phyloP scores from a whole-genome alignment of 2,329 filamentous ascomycete genomes.

The Aspergillus fumigatiaffinis region DNA sequence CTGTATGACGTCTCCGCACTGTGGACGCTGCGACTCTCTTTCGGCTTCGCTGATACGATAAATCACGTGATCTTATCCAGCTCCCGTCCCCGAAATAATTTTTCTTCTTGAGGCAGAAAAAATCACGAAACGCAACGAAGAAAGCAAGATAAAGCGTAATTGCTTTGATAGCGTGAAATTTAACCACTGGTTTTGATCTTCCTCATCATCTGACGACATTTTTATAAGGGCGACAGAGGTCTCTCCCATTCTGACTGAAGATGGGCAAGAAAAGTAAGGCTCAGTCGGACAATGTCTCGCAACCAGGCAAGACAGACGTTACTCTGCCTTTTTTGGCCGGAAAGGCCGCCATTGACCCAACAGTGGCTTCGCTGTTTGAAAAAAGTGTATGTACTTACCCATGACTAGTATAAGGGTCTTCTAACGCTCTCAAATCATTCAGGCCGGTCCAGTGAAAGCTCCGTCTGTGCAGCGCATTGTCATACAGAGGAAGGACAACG shows the following conservation, averaged over 20 bases:
- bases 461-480: slow-evolving; percentile 21
- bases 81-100: slow-evolving; percentile 10
- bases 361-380: slow-evolving; percentile 66
- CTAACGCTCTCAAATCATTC: slow-evolving; percentile 5
- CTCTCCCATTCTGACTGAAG: slow-evolving; percentile 2
- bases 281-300: slow-evolving; percentile 16
- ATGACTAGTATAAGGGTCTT: neutral
- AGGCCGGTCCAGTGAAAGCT: slow-evolving; percentile 41
- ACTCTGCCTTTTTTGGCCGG: slow-evolving; percentile 48
- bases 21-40: neutral
- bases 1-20: neutral
- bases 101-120: neutral
- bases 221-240: neutral
- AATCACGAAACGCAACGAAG: neutral
- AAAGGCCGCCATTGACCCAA: slow-evolving; percentile 64
- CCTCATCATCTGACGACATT: neutral
- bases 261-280: slow-evolving; percentile 37
- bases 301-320: slow-evolving; percentile 8
- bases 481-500: slow-evolving; percentile 13
- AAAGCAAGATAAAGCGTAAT: slow-evolving; percentile 1
- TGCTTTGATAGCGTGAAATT: neutral
- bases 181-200: neutral
- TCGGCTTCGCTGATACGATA: slow-evolving; percentile 2
- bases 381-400: slow-evolving; percentile 58
- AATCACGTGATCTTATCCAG: slow-evolving; percentile 10